Evolutionary conservation across 768 basidiomycete species (phyloP).

Genomic region (Pulveroboletus frians): DNA sequence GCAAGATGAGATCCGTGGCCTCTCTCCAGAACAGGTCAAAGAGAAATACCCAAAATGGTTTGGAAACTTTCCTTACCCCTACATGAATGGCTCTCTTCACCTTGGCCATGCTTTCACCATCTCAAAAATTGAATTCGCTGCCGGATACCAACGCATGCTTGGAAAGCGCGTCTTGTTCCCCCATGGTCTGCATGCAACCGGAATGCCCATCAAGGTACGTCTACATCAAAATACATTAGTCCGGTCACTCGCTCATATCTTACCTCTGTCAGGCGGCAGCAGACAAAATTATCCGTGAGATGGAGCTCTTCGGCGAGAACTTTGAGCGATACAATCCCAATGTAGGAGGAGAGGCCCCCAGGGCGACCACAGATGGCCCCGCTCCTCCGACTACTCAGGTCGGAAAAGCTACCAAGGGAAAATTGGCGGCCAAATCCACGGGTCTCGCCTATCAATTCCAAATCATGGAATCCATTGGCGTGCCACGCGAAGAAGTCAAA

Average conservation of each 20-base stretch:
- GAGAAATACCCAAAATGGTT: slow-evolving; percentile 93
- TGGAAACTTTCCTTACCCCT: slow-evolving; percentile 92
- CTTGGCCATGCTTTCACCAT: slow-evolving; percentile 97
- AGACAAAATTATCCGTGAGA: slow-evolving; percentile 96
- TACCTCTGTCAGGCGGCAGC: slow-evolving; percentile 68
- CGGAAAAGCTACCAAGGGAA: slow-evolving; percentile 92
- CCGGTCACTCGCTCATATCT: not conserved
- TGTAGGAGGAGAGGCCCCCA: slow-evolving; percentile 42
- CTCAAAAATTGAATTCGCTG: slow-evolving; percentile 94
- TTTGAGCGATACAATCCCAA: slow-evolving; percentile 56
- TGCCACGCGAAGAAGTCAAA: slow-evolving; percentile 87
- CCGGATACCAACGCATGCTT: slow-evolving; percentile 92
- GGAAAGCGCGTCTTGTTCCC: slow-evolving; percentile 95
- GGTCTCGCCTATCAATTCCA: slow-evolving; percentile 97
- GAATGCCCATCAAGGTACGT: slow-evolving; percentile 97
- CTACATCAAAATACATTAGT: not conserved
- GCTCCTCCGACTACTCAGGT: slow-evolving; percentile 44
- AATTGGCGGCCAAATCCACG: slow-evolving; percentile 87
- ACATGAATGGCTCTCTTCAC: slow-evolving; percentile 98
- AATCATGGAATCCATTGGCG: slow-evolving; percentile 92
- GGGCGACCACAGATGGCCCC: slow-evolving; percentile 38
- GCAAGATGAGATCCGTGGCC: slow-evolving; percentile 55
- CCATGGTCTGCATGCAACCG: slow-evolving; percentile 96
- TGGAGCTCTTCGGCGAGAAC: slow-evolving; percentile 89
- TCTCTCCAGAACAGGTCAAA: slow-evolving; percentile 60